These are phyloP conservation scores for Penicillium flavigenum DNA, from an alignment of 495 filamentous ascomycete genomes.

Conservation along the genomic window DNA sequence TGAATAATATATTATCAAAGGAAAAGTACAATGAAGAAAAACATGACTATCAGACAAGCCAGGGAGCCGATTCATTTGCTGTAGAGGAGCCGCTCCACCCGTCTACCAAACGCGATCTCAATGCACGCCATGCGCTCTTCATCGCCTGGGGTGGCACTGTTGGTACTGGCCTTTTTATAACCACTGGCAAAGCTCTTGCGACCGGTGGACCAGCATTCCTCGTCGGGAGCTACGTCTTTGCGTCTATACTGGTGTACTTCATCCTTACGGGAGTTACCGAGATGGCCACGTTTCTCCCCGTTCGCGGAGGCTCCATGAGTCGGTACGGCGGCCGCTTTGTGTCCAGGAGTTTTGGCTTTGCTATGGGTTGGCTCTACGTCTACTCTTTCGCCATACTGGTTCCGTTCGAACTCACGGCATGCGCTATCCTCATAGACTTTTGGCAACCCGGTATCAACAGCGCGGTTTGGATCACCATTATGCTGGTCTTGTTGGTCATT, in stretches of 20 bases:
- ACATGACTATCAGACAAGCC: neutral
- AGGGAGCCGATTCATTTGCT: neutral
- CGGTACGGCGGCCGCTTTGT: constrained; percentile 51
- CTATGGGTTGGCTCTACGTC: constrained; percentile 54
- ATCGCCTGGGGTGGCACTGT: constrained; percentile 63
- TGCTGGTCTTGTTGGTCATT: constrained; percentile 61
- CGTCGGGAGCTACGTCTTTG: constrained; percentile 56
- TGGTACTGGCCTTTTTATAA: constrained; percentile 53
- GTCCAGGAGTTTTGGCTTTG: constrained; percentile 55
- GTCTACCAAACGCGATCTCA: constrained; percentile 28
- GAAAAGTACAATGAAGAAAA: neutral
- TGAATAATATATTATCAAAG: neutral
- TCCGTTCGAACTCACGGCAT: constrained; percentile 59
- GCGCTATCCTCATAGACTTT: constrained; percentile 64
- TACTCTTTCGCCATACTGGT: constrained; percentile 62
- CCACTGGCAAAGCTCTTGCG: constrained; percentile 54
- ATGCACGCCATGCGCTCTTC: constrained; percentile 58
- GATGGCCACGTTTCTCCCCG: constrained; percentile 56
- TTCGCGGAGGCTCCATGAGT: constrained; percentile 49
- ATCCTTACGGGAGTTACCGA: constrained; percentile 57
- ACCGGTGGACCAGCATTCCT: constrained; percentile 58
- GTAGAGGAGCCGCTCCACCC: neutral
- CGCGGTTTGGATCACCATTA: constrained; percentile 66
- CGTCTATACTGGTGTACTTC: constrained; percentile 52
- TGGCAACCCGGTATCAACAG: constrained; percentile 46